Conservation (phyloP, 805 yeast genomes). For the Millerozyma acaciae region DNA sequence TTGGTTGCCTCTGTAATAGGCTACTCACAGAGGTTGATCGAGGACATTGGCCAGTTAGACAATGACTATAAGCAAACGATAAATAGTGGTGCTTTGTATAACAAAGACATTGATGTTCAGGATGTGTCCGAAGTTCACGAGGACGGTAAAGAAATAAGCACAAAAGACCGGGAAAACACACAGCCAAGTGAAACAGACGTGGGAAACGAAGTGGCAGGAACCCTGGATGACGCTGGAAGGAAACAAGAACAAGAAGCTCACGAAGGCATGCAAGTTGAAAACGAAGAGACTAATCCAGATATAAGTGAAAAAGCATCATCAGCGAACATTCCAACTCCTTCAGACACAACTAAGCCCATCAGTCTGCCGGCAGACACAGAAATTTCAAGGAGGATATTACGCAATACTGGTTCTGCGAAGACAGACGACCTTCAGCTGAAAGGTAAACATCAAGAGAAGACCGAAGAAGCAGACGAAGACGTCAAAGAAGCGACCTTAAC, state of each 20-base stretch:
- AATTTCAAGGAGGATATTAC: too few relatives aligned
- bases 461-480: neutral
- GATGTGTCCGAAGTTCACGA: constrained; percentile 14
- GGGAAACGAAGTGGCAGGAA: too few relatives aligned
- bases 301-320: constrained; percentile 1
- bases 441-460: constrained; percentile 4
- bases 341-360: too few relatives aligned
- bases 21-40: constrained; percentile 8
- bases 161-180: constrained; percentile 3
- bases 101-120: constrained; percentile 26
- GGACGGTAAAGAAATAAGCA: neutral
- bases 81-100: constrained; percentile 11
- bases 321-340: too few relatives aligned
- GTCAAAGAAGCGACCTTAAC: neutral
- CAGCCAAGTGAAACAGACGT: neutral
- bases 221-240: constrained; percentile 1
- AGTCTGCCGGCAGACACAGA: too few relatives aligned
- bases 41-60: constrained; percentile 19
- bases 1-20: too few relatives aligned
- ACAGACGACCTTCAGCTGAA: too few relatives aligned
- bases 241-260: constrained; percentile 11
- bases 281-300: neutral
- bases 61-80: constrained; percentile 10
- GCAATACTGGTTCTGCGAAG: too few relatives aligned
- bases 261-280: constrained; percentile 9